Base-by-base conservation (phyloP, 2,329 filamentous ascomycete genomes). In the Trichophyton mentagrophytes region DNA sequence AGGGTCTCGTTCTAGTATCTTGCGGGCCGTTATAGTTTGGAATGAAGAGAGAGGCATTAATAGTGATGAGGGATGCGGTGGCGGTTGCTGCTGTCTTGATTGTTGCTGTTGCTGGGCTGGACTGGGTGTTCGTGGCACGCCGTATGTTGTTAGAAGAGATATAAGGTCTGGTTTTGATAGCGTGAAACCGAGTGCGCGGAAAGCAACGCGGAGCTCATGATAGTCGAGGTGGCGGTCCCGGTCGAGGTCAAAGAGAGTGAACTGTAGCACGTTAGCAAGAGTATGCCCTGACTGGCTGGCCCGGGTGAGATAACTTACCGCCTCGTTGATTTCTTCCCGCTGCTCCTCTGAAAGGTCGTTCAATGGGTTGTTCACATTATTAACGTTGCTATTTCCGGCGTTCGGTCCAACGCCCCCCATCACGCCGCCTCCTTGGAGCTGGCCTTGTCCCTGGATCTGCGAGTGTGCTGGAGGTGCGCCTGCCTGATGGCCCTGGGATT, bases 201-300 rank as follows among this genome's bases (percentile, higher is more conserved):
- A 86, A 63, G 92, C 90, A 76, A 97, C 93, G 75, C 93, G 92
- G 72, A 97, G 89, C 77, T 99, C 93, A 77, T 97, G 93, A 79
- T 96, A 97, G 78, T 97, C 92, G 71, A 99, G 89, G 74, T 88
- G 85, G 55, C 86, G 83, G 77, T 97, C 91, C 73, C 95, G 92
- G 80, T 97, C 92, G 70, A 96, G 87, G 73, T 97, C 93, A 80
- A 99, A 97, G 66, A 97, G 85, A 64, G 86, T 86, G 75, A 97
- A 97, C 88, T 95, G 66, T 47, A 58, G n/a, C 49, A 49, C 42
- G 22, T 60, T 13, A 47, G 47, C 15, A 56, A 46, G 46, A 13
- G n/a, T 46, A 33, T 1, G 11, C 11, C 22, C 22, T 15, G 51
- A 17, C 3, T 30, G 20, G 59, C 25, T 30, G 27, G 58, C n/a